phyloP scores from a whole-genome alignment of 768 basidiomycete species.

The Boletellus ananiceps region DNA sequence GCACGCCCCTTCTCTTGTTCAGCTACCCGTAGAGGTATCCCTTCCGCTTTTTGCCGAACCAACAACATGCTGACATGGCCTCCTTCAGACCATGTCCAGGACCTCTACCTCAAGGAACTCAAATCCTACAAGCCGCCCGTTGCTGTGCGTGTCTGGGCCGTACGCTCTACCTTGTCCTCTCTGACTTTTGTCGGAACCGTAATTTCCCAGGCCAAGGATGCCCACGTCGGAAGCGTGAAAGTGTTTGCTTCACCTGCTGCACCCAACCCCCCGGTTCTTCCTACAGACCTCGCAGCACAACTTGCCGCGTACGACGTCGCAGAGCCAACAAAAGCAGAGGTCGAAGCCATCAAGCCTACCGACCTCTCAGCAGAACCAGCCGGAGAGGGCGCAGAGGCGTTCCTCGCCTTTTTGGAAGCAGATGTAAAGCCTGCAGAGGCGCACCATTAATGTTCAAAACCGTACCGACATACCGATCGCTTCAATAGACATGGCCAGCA shows the following conservation, averaged over 20 bases:
- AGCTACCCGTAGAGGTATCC: conserved; percentile 57
- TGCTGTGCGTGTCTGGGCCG: conserved; percentile 45
- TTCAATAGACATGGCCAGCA: conserved; percentile 15
- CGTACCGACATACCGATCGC: conserved; percentile 5
- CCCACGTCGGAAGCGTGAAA: conserved; percentile 86
- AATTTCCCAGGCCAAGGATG: conserved; percentile 70
- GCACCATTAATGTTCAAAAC: conserved; percentile 40
- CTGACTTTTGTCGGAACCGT: background rate
- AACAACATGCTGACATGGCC: conserved; percentile 1
- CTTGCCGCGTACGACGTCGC: conserved; percentile 79
- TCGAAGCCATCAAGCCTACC: conserved; percentile 32
- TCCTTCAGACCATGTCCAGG: conserved; percentile 80
- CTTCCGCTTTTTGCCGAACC: conserved; percentile 27
- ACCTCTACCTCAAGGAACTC: conserved; percentile 86
- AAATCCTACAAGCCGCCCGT: conserved; percentile 82
- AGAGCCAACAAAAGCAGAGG: conserved; percentile 59
- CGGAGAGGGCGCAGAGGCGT: conserved; percentile 60
- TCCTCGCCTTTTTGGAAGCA: conserved; percentile 76
- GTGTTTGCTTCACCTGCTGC: conserved; percentile 67
- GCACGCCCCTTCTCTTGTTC: conserved; percentile 60
- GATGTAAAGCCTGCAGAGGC: conserved; percentile 65
- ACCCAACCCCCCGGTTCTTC: conserved; percentile 73
- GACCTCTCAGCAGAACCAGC: conserved; percentile 19
- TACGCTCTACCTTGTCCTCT: background rate
- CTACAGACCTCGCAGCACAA: conserved; percentile 82